phyloP scores from a whole-genome alignment of 2,329 filamentous ascomycete species.

The Fusarium sp. region DNA sequence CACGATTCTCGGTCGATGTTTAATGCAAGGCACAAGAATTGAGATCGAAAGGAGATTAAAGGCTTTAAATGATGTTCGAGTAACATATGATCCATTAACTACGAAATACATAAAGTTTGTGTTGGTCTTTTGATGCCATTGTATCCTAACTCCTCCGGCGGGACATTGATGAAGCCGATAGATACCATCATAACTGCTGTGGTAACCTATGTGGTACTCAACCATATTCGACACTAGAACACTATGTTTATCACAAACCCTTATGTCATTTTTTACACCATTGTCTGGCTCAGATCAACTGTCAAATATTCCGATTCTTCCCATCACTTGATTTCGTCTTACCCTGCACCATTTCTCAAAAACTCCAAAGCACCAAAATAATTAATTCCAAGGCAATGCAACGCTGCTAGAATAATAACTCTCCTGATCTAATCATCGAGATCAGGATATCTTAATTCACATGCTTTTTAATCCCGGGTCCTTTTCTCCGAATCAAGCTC shows the following conservation, averaged over 20 bases:
- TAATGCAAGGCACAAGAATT: not conserved
- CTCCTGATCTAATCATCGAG: not conserved
- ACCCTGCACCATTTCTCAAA: conserved; percentile 3
- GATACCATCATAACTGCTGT: not conserved
- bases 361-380: not conserved
- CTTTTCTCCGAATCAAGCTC: not conserved
- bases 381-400: conserved; percentile 1
- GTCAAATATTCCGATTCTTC: not conserved
- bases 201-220: not conserved
- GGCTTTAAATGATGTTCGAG: not conserved
- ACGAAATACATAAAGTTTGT: not conserved
- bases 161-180: not conserved
- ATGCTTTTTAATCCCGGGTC: not conserved
- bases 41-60: not conserved
- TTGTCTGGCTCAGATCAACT: not conserved
- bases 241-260: not conserved
- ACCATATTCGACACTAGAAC: not conserved
- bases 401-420: conserved; percentile 6
- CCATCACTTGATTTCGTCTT: not conserved
- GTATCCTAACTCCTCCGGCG: not conserved
- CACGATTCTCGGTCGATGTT: not conserved
- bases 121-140: not conserved
- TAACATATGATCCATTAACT: not conserved
- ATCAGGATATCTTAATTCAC: not conserved
- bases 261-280: not conserved